These are phyloP conservation scores for Citrus inodora DNA, from an alignment of 345 rosid genomes.

Conservation along the genomic window DNA sequence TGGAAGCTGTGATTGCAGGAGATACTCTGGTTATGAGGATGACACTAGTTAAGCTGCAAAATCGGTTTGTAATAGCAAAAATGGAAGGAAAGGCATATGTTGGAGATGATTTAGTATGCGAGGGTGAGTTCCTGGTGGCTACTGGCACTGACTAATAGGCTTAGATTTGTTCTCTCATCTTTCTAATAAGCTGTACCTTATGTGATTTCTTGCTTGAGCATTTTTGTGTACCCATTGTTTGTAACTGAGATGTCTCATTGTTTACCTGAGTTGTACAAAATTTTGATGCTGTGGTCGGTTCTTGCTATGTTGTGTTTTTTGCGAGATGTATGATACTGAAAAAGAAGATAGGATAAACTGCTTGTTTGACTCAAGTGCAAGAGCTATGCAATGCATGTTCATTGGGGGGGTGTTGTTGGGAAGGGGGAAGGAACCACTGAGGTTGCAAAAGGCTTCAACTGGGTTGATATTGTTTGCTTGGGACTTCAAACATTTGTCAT, in stretches of 20 bases:
- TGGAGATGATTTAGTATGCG: slow-evolving; percentile 73
- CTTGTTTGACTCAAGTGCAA: not conserved
- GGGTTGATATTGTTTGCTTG: too few relatives aligned
- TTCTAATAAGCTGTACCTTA: too few relatives aligned
- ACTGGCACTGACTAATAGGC: slow-evolving; percentile 37
- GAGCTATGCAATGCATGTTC: not conserved
- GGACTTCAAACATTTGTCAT: not conserved
- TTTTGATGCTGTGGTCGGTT: not conserved
- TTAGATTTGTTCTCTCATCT: not conserved
- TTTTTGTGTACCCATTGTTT: not conserved
- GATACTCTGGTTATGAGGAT: slow-evolving; percentile 95
- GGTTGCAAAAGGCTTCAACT: too few relatives aligned
- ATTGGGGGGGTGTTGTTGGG: too few relatives aligned
- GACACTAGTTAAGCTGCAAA: slow-evolving; percentile 84
- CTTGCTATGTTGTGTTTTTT: not conserved
- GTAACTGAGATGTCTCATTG: not conserved
- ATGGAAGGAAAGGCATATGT: slow-evolving; percentile 96
- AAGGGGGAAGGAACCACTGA: not conserved
- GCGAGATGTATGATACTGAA: too few relatives aligned
- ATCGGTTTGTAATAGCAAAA: slow-evolving; percentile 82
- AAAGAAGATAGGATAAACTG: too few relatives aligned
- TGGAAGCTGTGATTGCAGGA: slow-evolving; percentile 92
- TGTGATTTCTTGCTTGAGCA: not conserved
- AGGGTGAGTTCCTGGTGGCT: slow-evolving; percentile 93
- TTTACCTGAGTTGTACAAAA: not conserved